Evolutionary conservation across 2,329 filamentous ascomycete species (phyloP).

Genomic region (Penicillium olsonii): DNA sequence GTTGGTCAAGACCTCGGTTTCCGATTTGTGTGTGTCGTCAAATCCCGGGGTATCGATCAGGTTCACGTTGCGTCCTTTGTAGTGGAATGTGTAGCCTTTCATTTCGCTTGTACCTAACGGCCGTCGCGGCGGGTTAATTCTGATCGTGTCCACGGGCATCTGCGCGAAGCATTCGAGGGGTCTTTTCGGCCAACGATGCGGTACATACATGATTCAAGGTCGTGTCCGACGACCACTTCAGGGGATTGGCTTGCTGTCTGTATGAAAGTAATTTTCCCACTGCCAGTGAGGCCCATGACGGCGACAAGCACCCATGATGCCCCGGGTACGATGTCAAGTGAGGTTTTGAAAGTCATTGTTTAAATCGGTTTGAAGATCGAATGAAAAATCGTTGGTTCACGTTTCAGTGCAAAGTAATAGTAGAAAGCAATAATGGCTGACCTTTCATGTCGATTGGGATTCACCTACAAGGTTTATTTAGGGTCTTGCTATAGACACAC

Average conservation of each 20-base stretch:
- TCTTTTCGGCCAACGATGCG: neutral
- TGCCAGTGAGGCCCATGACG: slow-evolving; percentile 46
- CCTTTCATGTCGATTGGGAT: too few relatives aligned
- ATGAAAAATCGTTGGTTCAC: neutral
- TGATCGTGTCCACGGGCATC: neutral
- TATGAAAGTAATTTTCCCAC: slow-evolving; percentile 45
- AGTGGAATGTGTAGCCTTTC: neutral
- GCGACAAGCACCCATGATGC: slow-evolving; percentile 19
- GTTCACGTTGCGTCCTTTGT: slow-evolving; percentile 16
- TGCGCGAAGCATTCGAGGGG: neutral
- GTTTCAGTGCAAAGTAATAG: neutral
- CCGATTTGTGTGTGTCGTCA: slow-evolving; percentile 38
- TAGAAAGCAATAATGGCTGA: neutral
- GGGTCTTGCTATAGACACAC: too few relatives aligned
- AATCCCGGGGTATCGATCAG: slow-evolving; percentile 49
- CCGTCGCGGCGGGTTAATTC: neutral
- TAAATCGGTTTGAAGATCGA: neutral
- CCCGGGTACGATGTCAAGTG: neutral
- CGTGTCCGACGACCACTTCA: neutral
- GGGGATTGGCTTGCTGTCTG: neutral
- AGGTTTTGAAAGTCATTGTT: neutral
- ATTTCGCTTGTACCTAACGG: neutral
- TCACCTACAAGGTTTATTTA: too few relatives aligned
- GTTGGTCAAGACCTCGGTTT: slow-evolving; percentile 40
- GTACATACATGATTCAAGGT: slow-evolving; percentile 21